These are phyloP conservation scores for Aspergillus sp. DNA, from an alignment of 2,329 filamentous ascomycete species.

Conservation along the genomic window DNA sequence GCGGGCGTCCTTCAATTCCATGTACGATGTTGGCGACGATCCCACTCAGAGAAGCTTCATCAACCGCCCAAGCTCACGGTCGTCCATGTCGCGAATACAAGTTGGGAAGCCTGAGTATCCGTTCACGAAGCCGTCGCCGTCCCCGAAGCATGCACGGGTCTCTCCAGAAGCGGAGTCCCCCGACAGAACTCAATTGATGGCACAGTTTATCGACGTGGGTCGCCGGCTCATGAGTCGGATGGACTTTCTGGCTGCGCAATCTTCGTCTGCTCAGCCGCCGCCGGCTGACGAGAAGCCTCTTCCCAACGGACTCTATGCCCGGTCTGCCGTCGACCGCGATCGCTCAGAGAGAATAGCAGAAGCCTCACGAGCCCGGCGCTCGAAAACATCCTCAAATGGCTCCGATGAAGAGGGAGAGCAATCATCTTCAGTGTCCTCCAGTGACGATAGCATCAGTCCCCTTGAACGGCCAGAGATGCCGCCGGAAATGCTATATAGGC, in stretches of 20 bases:
- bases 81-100: conserved; percentile 47
- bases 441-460: conserved; percentile 25
- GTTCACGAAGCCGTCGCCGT: conserved; percentile 26
- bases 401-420: conserved; percentile 27
- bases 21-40: conserved; percentile 55
- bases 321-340: conserved; percentile 33
- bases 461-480: conserved; percentile 34
- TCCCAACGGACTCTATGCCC: conserved; percentile 30
- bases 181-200: conserved; percentile 41
- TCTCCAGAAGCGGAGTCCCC: conserved; percentile 24
- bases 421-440: conserved; percentile 20
- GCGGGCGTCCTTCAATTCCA: conserved; percentile 58
- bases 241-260: conserved; percentile 28
- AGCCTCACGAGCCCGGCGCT: conserved; percentile 17
- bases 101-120: conserved; percentile 37
- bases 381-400: conserved; percentile 14
- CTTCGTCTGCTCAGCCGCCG: background rate
- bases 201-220: conserved; percentile 43
- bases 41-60: conserved; percentile 47
- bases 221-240: conserved; percentile 39
- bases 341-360: conserved; percentile 32
- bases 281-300: conserved; percentile 18
- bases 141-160: conserved; percentile 17
- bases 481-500: conserved; percentile 48
- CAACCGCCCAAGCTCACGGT: conserved; percentile 45